phyloP scores from a whole-genome alignment of 1,139 yeast species.

The Kurtzmaniella quercitrusa region DNA sequence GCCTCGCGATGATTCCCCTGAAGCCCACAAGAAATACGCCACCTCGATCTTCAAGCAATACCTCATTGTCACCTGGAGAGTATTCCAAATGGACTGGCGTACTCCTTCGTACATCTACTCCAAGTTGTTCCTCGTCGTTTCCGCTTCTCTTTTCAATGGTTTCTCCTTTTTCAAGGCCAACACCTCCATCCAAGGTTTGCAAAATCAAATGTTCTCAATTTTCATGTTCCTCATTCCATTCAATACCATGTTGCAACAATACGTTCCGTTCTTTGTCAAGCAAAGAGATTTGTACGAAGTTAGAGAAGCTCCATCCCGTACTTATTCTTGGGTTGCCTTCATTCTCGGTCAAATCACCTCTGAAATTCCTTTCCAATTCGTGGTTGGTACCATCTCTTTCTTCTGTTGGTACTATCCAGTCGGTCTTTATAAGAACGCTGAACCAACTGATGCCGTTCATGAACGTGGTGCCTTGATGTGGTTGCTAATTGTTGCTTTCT shows the following conservation, averaged over 20 bases:
- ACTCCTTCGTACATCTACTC: slow-evolving; percentile 71
- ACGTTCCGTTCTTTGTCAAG: slow-evolving; percentile 63
- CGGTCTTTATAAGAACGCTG: slow-evolving; percentile 33
- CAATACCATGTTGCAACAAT: slow-evolving; percentile 65
- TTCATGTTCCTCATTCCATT: slow-evolving; percentile 65
- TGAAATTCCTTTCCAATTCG: slow-evolving; percentile 32
- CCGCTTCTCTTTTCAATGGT: slow-evolving; percentile 62
- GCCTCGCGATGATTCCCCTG: slow-evolving; percentile 30
- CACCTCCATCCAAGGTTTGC: slow-evolving; percentile 54
- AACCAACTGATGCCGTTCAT: slow-evolving; percentile 23
- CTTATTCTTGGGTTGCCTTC: slow-evolving; percentile 48
- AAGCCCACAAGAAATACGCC: slow-evolving; percentile 38
- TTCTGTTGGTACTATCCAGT: slow-evolving; percentile 42
- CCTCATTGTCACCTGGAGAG: slow-evolving; percentile 48
- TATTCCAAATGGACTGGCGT: slow-evolving; percentile 67
- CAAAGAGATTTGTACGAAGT: slow-evolving; percentile 83
- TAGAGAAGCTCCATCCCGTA: slow-evolving; percentile 77
- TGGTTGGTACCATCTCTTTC: slow-evolving; percentile 31
- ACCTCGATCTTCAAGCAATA: slow-evolving; percentile 46
- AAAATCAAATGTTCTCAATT: slow-evolving; percentile 62
- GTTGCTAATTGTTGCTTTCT: slow-evolving; percentile 53
- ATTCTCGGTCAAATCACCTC: slow-evolving; percentile 31
- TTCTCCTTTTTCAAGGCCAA: slow-evolving; percentile 70
- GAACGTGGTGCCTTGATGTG: slow-evolving; percentile 65
- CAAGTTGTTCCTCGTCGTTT: slow-evolving; percentile 49